A percentile compares a stretch with the other conserved stretches of the same genome.
These are phyloP conservation scores for Colletotrichum theobromicola DNA, from an alignment of 2,329 filamentous ascomycete species.

Conservation along the genomic window DNA sequence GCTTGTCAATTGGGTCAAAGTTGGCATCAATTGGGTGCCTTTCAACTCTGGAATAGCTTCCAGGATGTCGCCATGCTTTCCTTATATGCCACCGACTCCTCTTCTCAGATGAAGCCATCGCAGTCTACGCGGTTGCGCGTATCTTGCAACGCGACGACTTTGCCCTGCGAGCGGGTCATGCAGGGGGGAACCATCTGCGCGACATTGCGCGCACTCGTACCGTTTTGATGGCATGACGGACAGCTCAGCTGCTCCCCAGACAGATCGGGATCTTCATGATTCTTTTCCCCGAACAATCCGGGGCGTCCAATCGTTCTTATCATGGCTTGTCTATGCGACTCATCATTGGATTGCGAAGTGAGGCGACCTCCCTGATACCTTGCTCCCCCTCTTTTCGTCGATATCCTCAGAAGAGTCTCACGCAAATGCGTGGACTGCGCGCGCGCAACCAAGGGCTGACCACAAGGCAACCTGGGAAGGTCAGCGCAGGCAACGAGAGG, in stretches of 20 bases:
- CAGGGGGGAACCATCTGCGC: neutral
- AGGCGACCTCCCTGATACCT: neutral
- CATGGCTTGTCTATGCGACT: neutral
- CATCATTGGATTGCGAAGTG: neutral
- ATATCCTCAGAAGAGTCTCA: neutral
- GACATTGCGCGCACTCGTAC: constrained; percentile 12
- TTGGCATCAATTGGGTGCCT: neutral
- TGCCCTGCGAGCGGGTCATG: neutral
- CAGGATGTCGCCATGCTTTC: neutral
- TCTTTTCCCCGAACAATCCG: neutral
- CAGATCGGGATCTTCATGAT: neutral
- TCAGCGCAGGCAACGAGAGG: neutral
- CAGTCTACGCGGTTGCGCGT: neutral
- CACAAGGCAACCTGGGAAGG: neutral
- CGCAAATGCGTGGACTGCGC: constrained; percentile 10
- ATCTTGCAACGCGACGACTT: neutral
- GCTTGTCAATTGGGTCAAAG: neutral
- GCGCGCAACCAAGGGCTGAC: neutral
- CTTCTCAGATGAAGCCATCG: neutral
- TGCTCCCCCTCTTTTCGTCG: neutral
- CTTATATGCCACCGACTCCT: neutral
- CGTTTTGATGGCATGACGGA: constrained; percentile 6
- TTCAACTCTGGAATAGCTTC: neutral
- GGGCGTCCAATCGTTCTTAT: neutral
- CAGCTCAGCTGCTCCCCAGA: constrained; percentile 13